A percentile compares a stretch with the other conserved stretches of the same genome.
Conservation (phyloP, 1,284 basidiomycete species). For the Caloboletus inedulis region DNA sequence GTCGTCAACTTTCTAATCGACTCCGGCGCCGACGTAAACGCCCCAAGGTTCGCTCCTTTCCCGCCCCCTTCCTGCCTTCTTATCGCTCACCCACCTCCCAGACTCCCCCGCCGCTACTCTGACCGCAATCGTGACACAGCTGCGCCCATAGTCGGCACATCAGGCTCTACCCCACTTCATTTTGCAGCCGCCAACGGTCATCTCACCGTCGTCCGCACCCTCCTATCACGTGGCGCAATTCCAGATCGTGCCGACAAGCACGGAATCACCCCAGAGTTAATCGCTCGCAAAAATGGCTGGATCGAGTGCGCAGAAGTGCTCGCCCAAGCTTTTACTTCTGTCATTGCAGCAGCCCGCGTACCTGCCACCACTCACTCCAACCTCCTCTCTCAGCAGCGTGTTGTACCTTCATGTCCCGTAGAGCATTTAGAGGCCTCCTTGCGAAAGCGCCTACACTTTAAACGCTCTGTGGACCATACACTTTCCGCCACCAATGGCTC, state of each 20-base stretch:
- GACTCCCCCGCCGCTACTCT: constrained; percentile 77
- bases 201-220: constrained; percentile 64
- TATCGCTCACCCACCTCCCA: constrained; percentile 29
- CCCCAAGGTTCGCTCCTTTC: constrained; percentile 57
- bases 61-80: neutral
- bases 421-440: constrained; percentile 36
- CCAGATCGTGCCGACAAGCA: constrained; percentile 82
- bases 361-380: constrained; percentile 3
- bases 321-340: constrained; percentile 14
- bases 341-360: constrained; percentile 25
- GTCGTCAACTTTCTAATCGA: constrained; percentile 87
- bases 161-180: constrained; percentile 89
- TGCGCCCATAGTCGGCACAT: constrained; percentile 70
- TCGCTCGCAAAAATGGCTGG: constrained; percentile 69
- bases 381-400: constrained; percentile 16
- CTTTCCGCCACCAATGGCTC: constrained; percentile 27
- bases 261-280: constrained; percentile 73
- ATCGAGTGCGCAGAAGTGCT: constrained; percentile 61
- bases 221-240: constrained; percentile 78
- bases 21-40: constrained; percentile 90
- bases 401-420: constrained; percentile 17
- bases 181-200: constrained; percentile 93
- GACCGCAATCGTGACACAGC: constrained; percentile 65
- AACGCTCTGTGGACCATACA: constrained; percentile 46
- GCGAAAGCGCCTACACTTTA: constrained; percentile 41